phyloP scores from a whole-genome alignment of 169 alveolate species.

The Plasmodium ovale region DNA sequence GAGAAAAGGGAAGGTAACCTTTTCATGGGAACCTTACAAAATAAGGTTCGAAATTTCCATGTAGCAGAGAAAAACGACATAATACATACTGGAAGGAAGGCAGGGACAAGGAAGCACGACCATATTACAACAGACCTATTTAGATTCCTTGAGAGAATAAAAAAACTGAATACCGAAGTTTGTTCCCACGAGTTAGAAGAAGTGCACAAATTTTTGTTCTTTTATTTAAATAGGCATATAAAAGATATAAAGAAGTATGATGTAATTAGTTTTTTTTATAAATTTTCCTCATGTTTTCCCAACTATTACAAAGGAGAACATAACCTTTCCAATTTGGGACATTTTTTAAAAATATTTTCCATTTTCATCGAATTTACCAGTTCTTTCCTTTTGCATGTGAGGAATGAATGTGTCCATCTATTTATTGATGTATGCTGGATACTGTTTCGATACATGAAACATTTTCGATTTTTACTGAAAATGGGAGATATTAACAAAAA shows the following conservation, averaged over 20 bases:
- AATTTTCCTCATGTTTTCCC: slow-evolving; percentile 47
- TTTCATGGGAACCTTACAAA: no score
- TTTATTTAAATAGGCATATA: slow-evolving; percentile 19
- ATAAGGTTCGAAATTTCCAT: no score
- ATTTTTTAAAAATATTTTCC: slow-evolving; percentile 26
- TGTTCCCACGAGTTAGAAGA: slow-evolving; percentile 1
- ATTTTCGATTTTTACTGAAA: slow-evolving; percentile 4
- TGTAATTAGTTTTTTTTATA: slow-evolving; percentile 59
- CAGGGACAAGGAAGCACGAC: not conserved
- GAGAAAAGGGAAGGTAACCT: no score
- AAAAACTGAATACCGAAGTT: slow-evolving; percentile 1
- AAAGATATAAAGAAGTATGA: slow-evolving; percentile 17
- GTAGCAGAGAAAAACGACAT: no score
- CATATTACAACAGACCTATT: slow-evolving; percentile 4
- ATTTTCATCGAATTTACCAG: slow-evolving; percentile 19
- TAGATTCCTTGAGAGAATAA: slow-evolving; percentile 19
- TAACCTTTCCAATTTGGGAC: not conserved
- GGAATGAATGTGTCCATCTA: not conserved
- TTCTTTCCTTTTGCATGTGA: slow-evolving; percentile 9
- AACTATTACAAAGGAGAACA: not conserved
- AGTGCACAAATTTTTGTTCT: slow-evolving; percentile 17
- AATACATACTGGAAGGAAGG: no score
- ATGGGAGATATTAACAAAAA: not conserved
- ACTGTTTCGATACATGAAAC: slow-evolving; percentile 61
- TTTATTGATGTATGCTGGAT: slow-evolving; percentile 60